Base-by-base conservation (phyloP, 345 rosid genomes). In the Eutrema japonicum region DNA sequence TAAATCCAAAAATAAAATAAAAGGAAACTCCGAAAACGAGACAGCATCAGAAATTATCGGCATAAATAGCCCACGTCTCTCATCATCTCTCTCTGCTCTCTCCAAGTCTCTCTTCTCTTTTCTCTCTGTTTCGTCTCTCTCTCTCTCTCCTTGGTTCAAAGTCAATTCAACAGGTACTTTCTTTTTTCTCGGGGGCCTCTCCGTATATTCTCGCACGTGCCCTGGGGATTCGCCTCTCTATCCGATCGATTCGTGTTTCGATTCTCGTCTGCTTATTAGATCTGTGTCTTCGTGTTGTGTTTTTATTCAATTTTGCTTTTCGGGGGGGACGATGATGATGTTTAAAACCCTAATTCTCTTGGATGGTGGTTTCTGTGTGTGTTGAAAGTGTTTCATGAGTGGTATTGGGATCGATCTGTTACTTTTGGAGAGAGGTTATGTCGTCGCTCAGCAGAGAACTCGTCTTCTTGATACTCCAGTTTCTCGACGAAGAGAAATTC, bases 361-460 rank as follows among this genome's bases (percentile, higher is more conserved):
- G 11, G 5, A 26, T 47, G 52, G 36, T 47, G 22, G 22, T 18
- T 18, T 18, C 22, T 18, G 1, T 18, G 5, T 66, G 13, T 35
- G 38, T 22, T 57, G 3, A 9, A 12, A 60, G 71, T 76, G 75
- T 55, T 76, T 32, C 65, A 62, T 63, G 71, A 69, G 70, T 70
- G 70, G 37, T 46, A 30, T 70, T 55, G 64, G 10, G 47, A 71
- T 49, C 76, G 80, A 76, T 74, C 78, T 58, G 27, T 63, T 10
- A 8, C 14, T 47, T 12, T 36, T 2, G 43, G 22, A 40, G 46
- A 56, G 30, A 47, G 55, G 54, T 3, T 59, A 78, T 78, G 82
- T 73, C 78, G 64, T 78, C 82, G 68, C 75, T 78, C 40, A 73
- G 78, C 78, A 42, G 78, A 50, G 82, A 78, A 49, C 78, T 78